Percentiles rank a stretch among this genome's conserved stretches.
phyloP scores from a whole-genome alignment of 495 filamentous ascomycete genomes.

The Talaromyces thailandensis region DNA sequence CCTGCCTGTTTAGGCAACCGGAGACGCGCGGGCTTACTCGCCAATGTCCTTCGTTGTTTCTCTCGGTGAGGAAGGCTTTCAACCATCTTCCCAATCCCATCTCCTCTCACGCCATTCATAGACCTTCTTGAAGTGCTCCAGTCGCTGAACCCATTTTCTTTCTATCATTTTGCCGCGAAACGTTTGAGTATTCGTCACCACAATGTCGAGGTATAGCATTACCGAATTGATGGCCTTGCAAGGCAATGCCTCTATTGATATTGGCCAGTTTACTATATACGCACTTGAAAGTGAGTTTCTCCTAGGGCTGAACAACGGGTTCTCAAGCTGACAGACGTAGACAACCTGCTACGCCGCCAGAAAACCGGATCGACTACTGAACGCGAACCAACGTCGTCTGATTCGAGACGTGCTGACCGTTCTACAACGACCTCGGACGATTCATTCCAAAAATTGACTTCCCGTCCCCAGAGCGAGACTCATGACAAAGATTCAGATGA shows the following conservation, averaged over 20 bases:
- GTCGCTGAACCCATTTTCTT: not conserved
- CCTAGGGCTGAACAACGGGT: no score
- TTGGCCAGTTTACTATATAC: slow-evolving; percentile 21
- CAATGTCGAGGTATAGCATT: slow-evolving; percentile 30
- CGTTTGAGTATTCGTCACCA: not conserved
- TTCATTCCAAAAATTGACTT: slow-evolving; percentile 9
- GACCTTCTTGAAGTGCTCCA: not conserved
- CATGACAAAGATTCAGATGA: slow-evolving; percentile 14
- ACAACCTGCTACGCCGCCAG: slow-evolving; percentile 18
- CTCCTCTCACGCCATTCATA: not conserved
- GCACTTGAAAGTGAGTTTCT: slow-evolving; percentile 17
- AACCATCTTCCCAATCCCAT: not conserved
- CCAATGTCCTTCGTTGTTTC: not conserved
- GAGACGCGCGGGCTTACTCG: not conserved
- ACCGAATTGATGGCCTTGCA: slow-evolving; percentile 27
- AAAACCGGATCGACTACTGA: slow-evolving; percentile 11
- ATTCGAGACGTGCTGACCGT: not conserved
- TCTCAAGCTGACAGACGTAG: slow-evolving; percentile 7
- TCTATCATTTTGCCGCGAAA: not conserved
- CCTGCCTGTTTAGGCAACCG: not conserved
- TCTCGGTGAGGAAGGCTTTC: not conserved
- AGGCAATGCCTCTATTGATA: slow-evolving; percentile 19
- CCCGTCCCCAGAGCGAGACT: slow-evolving; percentile 18
- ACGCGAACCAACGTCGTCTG: slow-evolving; percentile 9
- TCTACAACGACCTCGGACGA: slow-evolving; percentile 4